These are phyloP conservation scores for Styphnolobium japonicum DNA, from an alignment of 306 rosid genomes.

Conservation along the genomic window DNA sequence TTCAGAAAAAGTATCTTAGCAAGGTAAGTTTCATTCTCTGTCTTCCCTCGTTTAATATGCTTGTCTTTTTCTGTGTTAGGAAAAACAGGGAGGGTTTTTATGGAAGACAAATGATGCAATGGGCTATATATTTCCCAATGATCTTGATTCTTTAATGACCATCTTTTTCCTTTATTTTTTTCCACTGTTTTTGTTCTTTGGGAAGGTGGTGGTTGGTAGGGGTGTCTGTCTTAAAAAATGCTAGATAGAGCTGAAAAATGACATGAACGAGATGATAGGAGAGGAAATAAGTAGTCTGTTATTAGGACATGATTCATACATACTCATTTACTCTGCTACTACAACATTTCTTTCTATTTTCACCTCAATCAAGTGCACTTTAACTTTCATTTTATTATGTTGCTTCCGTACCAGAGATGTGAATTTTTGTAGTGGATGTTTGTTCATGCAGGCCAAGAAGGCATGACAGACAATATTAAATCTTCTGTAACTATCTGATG, in stretches of 20 bases:
- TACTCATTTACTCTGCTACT: not conserved
- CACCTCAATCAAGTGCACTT: not conserved
- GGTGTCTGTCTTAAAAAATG: not conserved
- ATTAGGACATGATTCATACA: not conserved
- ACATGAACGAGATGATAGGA: not conserved
- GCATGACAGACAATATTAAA: constrained; percentile 21
- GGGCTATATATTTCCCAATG: not conserved
- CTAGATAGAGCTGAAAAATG: not conserved
- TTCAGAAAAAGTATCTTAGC: constrained; percentile 85
- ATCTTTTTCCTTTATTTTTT: not conserved
- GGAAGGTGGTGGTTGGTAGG: not conserved
- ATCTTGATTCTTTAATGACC: not conserved
- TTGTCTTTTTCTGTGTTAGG: not conserved
- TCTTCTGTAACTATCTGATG: constrained; percentile 27
- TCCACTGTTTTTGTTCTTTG: not conserved
- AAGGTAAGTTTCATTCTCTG: constrained; percentile 50
- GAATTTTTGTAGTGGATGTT: not conserved
- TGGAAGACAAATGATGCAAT: not conserved
- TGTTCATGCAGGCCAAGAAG: constrained; percentile 55
- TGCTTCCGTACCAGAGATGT: not conserved
- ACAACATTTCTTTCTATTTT: not conserved
- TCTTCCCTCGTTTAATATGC: not conserved
- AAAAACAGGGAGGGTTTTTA: not conserved
- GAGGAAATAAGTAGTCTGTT: not conserved
- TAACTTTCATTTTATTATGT: not conserved